Conservation (phyloP, 2,329 filamentous ascomycete genomes). For the Beauveria rudraprayagi region DNA sequence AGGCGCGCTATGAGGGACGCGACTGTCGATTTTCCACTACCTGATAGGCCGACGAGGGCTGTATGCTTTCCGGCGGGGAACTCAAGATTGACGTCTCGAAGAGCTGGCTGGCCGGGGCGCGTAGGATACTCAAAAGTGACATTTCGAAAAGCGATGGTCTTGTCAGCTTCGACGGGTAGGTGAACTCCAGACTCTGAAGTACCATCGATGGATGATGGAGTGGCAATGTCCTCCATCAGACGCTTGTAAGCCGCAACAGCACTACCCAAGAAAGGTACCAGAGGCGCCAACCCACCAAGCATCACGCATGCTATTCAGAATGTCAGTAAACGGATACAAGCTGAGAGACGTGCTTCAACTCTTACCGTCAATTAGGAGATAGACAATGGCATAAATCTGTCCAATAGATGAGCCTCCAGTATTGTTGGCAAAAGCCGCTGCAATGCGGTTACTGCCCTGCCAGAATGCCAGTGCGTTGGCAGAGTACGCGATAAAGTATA, state of each 20-base stretch:
- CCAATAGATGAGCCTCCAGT: constrained; percentile 32
- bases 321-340: background rate
- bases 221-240: constrained; percentile 44
- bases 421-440: constrained; percentile 18
- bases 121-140: constrained; percentile 30
- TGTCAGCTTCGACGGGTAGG: constrained; percentile 22
- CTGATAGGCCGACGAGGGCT: constrained; percentile 43
- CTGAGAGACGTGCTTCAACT: background rate
- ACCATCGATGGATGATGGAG: constrained; percentile 31
- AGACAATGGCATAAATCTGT: constrained; percentile 45
- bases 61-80: constrained; percentile 33
- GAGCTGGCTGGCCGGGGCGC: constrained; percentile 25
- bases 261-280: constrained; percentile 46
- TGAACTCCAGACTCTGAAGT: constrained; percentile 25
- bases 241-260: constrained; percentile 47
- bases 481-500: constrained; percentile 58
- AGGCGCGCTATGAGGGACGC: constrained; percentile 31
- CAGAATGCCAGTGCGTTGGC: constrained; percentile 59
- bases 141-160: constrained; percentile 25
- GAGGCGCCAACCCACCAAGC: constrained; percentile 49
- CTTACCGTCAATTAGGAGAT: constrained; percentile 41
- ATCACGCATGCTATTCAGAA: constrained; percentile 42
- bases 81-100: constrained; percentile 26
- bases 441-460: constrained; percentile 44
- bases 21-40: constrained; percentile 41